phyloP scores from a whole-genome alignment of 2,329 filamentous ascomycete species.

The Dendryphion nanum region DNA sequence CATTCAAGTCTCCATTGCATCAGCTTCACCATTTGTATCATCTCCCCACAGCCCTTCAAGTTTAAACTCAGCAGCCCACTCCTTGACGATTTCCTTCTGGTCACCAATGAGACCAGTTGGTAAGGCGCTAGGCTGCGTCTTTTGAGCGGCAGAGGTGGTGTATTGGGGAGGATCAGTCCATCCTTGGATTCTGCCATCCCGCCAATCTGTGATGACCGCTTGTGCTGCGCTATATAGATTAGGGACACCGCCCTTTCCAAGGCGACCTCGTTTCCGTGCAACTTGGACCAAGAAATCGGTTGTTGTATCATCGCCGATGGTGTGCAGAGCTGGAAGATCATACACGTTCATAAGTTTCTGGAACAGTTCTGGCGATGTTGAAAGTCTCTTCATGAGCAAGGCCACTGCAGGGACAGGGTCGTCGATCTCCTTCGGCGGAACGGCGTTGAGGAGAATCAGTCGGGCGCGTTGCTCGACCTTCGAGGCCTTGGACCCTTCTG shows the following conservation, averaged over 20 bases:
- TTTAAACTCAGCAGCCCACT: constrained; percentile 95
- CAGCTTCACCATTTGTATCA: constrained; percentile 41
- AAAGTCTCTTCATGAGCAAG: constrained; percentile 79
- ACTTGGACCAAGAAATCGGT: constrained; percentile 95
- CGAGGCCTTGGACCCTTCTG: constrained; percentile 46
- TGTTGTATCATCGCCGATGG: constrained; percentile 68
- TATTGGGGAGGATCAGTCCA: constrained; percentile 79
- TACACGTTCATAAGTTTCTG: constrained; percentile 81
- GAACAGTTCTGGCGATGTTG: constrained; percentile 69
- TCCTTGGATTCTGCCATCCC: constrained; percentile 90
- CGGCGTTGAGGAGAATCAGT: constrained; percentile 82
- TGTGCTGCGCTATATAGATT: constrained; percentile 86
- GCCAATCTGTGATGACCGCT: constrained; percentile 94
- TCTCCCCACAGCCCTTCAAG: constrained; percentile 89
- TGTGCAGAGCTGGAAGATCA: constrained; percentile 75
- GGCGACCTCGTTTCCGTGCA: constrained; percentile 83
- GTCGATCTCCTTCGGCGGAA: constrained; percentile 90
- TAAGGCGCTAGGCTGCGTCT: constrained; percentile 36
- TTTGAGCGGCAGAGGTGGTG: constrained; percentile 50
- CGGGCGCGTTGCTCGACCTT: constrained; percentile 74
- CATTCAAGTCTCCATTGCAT: constrained; percentile 36
- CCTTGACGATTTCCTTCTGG: constrained; percentile 79
- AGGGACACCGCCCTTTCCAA: constrained; percentile 86
- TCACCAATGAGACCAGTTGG: constrained; percentile 52
- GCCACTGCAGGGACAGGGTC: constrained; percentile 86